These are phyloP conservation scores for Helminthosporium solani DNA, from an alignment of 2,329 filamentous ascomycete species.

Conservation along the genomic window DNA sequence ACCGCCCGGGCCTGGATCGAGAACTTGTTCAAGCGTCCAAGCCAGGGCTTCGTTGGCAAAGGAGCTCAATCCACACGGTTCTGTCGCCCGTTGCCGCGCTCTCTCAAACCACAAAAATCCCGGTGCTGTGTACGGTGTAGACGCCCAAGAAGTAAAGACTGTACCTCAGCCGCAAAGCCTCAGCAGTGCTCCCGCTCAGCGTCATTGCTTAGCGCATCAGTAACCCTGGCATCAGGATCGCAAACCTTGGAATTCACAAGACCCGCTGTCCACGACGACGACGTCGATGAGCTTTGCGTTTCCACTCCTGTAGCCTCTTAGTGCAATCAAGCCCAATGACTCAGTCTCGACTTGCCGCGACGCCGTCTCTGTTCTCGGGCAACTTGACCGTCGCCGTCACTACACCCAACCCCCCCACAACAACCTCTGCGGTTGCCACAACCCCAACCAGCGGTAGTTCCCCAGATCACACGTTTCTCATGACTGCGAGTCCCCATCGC, in stretches of 20 bases:
- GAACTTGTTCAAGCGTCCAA: too few relatives aligned
- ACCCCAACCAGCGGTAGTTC: conserved; percentile 53
- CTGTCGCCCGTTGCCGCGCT: not conserved
- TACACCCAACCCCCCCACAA: conserved; percentile 33
- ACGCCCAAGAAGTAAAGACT: too few relatives aligned
- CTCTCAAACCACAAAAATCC: too few relatives aligned
- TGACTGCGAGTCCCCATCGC: conserved; percentile 71
- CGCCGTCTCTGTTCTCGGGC: conserved; percentile 19
- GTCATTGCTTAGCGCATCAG: not conserved
- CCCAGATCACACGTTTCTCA: conserved; percentile 82
- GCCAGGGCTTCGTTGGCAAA: too few relatives aligned
- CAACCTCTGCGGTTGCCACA: conserved; percentile 47
- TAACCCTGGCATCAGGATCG: not conserved
- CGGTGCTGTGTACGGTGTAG: too few relatives aligned
- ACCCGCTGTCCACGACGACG: conserved; percentile 1
- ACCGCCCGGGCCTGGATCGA: conserved; percentile 4
- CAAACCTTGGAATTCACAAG: not conserved
- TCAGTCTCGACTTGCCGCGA: conserved; percentile 19
- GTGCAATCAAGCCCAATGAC: conserved; percentile 29
- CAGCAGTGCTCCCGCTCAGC: not conserved
- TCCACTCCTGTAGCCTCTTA: conserved; percentile 1
- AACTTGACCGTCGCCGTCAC: conserved; percentile 19
- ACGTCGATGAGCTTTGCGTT: conserved; percentile 2
- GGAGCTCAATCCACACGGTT: too few relatives aligned
- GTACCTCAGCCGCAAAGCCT: not conserved